These are phyloP conservation scores for Nemania sp. DNA, from an alignment of 2,329 filamentous ascomycete species.

Conservation along the genomic window DNA sequence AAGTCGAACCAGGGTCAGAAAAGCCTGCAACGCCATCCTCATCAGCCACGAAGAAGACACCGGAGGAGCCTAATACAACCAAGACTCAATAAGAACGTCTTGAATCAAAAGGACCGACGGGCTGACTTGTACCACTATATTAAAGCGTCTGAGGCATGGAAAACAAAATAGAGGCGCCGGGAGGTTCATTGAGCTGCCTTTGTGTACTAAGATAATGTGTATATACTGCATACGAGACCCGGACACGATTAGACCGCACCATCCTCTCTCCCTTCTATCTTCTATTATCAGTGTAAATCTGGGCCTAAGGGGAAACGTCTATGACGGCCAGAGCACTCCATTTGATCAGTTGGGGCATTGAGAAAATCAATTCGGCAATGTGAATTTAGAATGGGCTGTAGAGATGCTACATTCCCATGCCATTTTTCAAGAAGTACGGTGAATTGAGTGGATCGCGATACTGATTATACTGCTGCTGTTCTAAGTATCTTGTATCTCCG, in stretches of 20 bases:
- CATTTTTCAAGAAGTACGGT: no score
- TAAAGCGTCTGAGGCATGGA: background rate
- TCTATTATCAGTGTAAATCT: background rate
- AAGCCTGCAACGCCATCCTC: background rate
- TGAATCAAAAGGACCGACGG: background rate
- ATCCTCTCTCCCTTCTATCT: background rate
- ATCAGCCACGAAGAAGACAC: background rate
- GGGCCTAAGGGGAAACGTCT: background rate
- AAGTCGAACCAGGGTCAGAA: constrained; percentile 3
- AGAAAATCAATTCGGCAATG: no score
- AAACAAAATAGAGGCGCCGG: constrained; percentile 19
- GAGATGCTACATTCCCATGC: no score
- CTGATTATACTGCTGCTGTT: no score
- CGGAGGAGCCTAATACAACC: background rate
- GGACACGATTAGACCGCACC: background rate
- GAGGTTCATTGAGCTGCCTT: background rate
- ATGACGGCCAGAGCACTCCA: background rate
- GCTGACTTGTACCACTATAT: constrained; percentile 20
- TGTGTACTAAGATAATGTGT: constrained; percentile 24
- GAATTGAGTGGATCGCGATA: no score
- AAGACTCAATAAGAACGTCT: constrained; percentile 4
- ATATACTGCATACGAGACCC: constrained; percentile 22
- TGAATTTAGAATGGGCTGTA: no score
- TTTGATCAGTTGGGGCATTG: background rate
- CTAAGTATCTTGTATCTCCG: no score